phyloP scores from a whole-genome alignment of 164 flowering plant genomes.

The Umbellularia californica region DNA sequence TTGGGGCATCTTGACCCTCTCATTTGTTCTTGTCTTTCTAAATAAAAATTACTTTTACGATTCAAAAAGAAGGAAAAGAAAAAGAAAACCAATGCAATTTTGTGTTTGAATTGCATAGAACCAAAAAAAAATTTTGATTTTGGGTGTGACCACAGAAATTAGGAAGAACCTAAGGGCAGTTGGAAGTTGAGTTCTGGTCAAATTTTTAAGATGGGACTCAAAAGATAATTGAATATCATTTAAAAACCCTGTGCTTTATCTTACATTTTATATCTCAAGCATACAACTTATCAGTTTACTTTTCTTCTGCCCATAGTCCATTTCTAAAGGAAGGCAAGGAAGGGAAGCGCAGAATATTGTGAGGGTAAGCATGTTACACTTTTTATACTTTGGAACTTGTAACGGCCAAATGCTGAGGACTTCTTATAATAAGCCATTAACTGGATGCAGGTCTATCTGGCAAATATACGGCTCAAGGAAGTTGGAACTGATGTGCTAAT shows the following conservation, averaged over 20 bases:
- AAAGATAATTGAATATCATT: not conserved
- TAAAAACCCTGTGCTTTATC: not conserved
- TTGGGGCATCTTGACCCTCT: too few relatives aligned
- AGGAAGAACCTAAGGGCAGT: too few relatives aligned
- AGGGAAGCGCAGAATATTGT: conserved; percentile 77
- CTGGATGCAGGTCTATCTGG: conserved; percentile 72
- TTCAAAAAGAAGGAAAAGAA: too few relatives aligned
- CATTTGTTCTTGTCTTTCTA: too few relatives aligned
- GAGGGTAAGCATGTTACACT: conserved; percentile 35
- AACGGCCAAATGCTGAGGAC: not conserved
- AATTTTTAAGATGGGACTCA: not conserved
- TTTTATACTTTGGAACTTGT: too few relatives aligned
- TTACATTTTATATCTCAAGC: not conserved
- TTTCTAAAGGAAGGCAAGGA: conserved; percentile 84
- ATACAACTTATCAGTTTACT: not conserved
- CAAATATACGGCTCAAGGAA: conserved; percentile 83
- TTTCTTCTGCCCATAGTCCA: conserved; percentile 35
- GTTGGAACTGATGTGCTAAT: conserved; percentile 82
- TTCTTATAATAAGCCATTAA: not conserved
- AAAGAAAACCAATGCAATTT: too few relatives aligned
- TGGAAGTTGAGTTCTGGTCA: too few relatives aligned
- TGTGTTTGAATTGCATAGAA: too few relatives aligned
- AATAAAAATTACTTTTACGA: too few relatives aligned
- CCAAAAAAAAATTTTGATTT: too few relatives aligned
- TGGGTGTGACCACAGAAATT: too few relatives aligned